Evolutionary conservation across 1,284 basidiomycete genomes (phyloP).

Genomic region (Megacollybia platyphylla): DNA sequence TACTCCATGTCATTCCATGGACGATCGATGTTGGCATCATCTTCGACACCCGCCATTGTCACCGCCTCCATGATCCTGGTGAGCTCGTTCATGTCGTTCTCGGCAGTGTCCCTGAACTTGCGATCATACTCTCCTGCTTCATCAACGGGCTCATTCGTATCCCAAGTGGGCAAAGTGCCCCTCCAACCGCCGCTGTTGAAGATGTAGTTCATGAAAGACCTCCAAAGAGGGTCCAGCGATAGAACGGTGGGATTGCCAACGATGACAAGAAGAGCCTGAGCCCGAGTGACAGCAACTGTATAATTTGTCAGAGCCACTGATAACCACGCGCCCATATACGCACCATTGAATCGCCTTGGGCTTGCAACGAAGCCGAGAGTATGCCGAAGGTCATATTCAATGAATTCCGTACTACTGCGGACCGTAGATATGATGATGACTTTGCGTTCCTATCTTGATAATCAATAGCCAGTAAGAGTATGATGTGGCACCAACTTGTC

Average conservation of each 20-base stretch:
- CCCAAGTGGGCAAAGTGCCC: conserved; percentile 28
- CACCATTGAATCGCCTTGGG: conserved; percentile 3
- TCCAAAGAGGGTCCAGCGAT: conserved; percentile 37
- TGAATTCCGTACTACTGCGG: conserved; percentile 6
- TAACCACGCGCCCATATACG: not conserved
- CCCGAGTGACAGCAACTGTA: conserved; percentile 26
- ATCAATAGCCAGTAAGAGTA: not conserved
- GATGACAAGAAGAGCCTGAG: conserved; percentile 43
- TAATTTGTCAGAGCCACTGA: not conserved
- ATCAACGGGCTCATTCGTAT: conserved; percentile 14
- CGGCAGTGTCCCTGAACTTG: conserved; percentile 12
- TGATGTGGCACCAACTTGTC: conserved; percentile 28
- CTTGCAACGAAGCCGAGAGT: conserved; percentile 28
- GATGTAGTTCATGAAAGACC: conserved; percentile 39
- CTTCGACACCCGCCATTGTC: conserved; percentile 24
- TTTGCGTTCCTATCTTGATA: not conserved
- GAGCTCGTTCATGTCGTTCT: conserved; percentile 38
- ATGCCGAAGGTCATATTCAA: conserved; percentile 26
- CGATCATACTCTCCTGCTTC: conserved; percentile 22
- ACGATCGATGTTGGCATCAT: conserved; percentile 28
- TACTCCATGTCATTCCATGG: conserved; percentile 35
- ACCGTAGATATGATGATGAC: conserved; percentile 1
- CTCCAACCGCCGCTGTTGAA: conserved; percentile 31
- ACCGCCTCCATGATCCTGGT: conserved; percentile 29
- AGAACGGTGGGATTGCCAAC: conserved; percentile 43